Evolutionary conservation across 768 basidiomycete species (phyloP).

Genomic region (Chlorophyllum brunneum): DNA sequence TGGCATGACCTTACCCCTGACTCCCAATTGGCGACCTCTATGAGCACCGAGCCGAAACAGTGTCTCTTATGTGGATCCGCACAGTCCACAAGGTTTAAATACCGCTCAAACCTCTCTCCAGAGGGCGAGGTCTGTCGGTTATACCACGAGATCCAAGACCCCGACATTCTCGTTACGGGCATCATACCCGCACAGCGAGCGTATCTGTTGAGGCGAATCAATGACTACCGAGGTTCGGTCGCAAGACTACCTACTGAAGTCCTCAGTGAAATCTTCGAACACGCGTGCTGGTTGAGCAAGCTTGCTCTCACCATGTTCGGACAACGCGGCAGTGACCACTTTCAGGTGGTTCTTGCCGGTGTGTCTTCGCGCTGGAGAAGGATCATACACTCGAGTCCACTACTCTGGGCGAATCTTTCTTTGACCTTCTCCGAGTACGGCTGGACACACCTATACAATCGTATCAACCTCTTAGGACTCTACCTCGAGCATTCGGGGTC

Average conservation of each 20-base stretch:
- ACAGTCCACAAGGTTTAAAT: background rate
- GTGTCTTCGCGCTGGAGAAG: conserved; percentile 1
- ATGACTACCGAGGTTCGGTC: too few relatives aligned
- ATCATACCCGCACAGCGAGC: background rate
- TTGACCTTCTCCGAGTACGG: background rate
- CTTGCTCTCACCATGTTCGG: background rate
- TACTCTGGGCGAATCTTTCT: background rate
- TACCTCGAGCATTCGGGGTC: background rate
- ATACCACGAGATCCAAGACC: background rate
- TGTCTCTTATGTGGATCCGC: conserved; percentile 3
- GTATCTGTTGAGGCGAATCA: background rate
- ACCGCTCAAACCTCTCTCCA: background rate
- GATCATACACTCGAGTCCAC: background rate
- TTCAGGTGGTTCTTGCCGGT: background rate
- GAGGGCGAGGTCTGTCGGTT: background rate
- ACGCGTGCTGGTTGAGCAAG: background rate
- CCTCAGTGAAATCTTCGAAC: background rate
- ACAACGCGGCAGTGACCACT: too few relatives aligned
- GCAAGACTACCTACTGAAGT: too few relatives aligned
- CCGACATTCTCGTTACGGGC: background rate
- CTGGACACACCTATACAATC: background rate
- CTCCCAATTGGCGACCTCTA: background rate
- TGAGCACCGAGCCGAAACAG: background rate
- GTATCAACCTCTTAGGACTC: background rate
- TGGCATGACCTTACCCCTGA: too few relatives aligned